These are phyloP conservation scores for Elymus sibiricus DNA, from an alignment of 176 grass and related monocot species.

Conservation along the genomic window DNA sequence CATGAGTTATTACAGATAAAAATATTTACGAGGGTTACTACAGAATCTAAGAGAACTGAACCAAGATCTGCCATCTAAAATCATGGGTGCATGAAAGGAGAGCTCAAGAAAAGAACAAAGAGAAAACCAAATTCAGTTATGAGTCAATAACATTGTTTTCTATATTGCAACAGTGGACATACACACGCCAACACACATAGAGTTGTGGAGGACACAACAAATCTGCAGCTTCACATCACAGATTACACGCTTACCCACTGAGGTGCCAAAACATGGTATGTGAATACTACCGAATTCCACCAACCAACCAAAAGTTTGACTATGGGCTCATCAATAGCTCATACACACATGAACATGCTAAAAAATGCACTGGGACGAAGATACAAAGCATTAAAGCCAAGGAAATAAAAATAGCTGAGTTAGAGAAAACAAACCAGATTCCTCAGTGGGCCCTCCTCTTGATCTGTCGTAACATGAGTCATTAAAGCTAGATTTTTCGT, in stretches of 20 bases:
- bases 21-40: neutral
- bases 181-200: neutral
- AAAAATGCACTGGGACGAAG: neutral
- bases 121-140: neutral
- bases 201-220: neutral
- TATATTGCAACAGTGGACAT: neutral
- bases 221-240: neutral
- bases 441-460: slow-evolving; percentile 76
- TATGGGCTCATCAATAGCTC: slow-evolving; percentile 6
- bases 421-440: slow-evolving; percentile 60
- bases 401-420: slow-evolving; percentile 2
- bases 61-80: neutral
- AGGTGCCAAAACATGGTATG: neutral
- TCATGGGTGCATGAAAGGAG: neutral
- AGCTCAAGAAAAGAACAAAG: neutral
- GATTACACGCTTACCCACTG: neutral
- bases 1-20: neutral
- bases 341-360: slow-evolving; percentile 5
- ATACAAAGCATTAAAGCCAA: neutral
- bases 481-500: slow-evolving; percentile 98
- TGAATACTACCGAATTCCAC: neutral
- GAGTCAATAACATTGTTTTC: neutral
- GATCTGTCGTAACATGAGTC: slow-evolving; percentile 93
- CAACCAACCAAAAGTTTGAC: neutral
- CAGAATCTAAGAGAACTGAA: neutral